Evolutionary conservation across 805 yeast species (phyloP), one percentile per base, ranked within the genome.

Genomic region (Lipomyces spencermartinsiae): DNA sequence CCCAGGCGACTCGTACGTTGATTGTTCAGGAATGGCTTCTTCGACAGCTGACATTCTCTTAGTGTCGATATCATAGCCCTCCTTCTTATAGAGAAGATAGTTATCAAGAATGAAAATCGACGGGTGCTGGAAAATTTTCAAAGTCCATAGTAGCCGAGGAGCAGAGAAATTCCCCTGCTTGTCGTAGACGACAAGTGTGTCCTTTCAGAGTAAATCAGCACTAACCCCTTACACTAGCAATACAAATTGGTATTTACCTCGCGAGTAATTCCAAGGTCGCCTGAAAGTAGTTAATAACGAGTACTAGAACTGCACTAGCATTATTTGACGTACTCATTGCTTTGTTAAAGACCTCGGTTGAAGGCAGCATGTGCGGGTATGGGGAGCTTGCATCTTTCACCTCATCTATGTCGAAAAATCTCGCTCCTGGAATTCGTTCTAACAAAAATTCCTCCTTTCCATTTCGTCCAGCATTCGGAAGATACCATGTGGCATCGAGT

Each of bases 341-440:
- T 4, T 74, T 59, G 62, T 86, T 85, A 78, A 92, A 94, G 2
- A 81, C 83, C 1, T 79, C 80, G 34, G 81, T 76, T 6, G 83
- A 78, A 1, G 98, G 98, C 12, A 93, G 82, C 98, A 93, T 95
- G 75, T 95, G 98, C 1, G 99, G 98, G 75, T 85, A 93, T 19
- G 84, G 81, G 14, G 92, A 87, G 0, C 79, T 66, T 1, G 78
- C 78, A 70, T 90, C 91, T 63, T 86, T 86, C 62, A 91, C 80
- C 29, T 80, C 85, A 73, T 92, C 97, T 61, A 94, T 85, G 74
- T 92, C 97, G 74, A 93, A 90, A 78, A 83, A 92, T 2, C 87
- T 86, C 0, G 97, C 84, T 8, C 85, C 81, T 16, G 88, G 87
- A 9, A 90, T 79, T 69, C 98, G 84, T 62, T 84, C 87, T 31